These are phyloP conservation scores for Russula compacta DNA, from an alignment of 768 basidiomycete genomes.

Conservation along the genomic window DNA sequence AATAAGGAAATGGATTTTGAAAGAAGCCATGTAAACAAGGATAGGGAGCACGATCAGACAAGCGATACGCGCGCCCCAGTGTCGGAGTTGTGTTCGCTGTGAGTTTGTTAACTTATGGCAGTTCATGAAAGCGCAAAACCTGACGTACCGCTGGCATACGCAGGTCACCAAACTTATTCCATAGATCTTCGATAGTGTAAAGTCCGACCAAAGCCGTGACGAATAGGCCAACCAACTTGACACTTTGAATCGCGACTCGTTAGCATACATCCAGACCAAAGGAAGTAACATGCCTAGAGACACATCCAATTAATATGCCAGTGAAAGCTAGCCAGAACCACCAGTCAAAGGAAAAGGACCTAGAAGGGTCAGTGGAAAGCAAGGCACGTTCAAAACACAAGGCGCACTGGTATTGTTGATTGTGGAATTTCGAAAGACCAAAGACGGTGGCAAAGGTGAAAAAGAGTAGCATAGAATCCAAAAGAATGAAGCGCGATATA, in stretches of 20 bases:
- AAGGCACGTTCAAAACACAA: not conserved
- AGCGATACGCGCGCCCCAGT: conserved; percentile 80
- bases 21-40: conserved; percentile 85
- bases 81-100: conserved; percentile 78
- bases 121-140: not conserved
- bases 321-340: conserved; percentile 94
- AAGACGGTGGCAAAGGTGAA: conserved; percentile 98
- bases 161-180: conserved; percentile 96
- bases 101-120: conserved; percentile 2
- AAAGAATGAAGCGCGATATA: conserved; percentile 93
- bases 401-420: conserved; percentile 86
- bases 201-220: conserved; percentile 90
- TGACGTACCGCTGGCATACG: conserved; percentile 76
- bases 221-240: conserved; percentile 95
- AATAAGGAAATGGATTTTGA: conserved; percentile 95
- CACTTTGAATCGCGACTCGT: conserved; percentile 36
- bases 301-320: conserved; percentile 90
- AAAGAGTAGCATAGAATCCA: conserved; percentile 98
- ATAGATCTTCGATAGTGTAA: conserved; percentile 96
- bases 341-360: conserved; percentile 94
- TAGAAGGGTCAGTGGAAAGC: conserved; percentile 26
- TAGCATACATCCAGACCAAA: not conserved
- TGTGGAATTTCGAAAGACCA: conserved; percentile 92
- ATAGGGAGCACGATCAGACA: conserved; percentile 88
- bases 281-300: conserved; percentile 56